phyloP scores from a whole-genome alignment of 192 early-diverging fungal genomes.

The Diversispora eburnea region DNA sequence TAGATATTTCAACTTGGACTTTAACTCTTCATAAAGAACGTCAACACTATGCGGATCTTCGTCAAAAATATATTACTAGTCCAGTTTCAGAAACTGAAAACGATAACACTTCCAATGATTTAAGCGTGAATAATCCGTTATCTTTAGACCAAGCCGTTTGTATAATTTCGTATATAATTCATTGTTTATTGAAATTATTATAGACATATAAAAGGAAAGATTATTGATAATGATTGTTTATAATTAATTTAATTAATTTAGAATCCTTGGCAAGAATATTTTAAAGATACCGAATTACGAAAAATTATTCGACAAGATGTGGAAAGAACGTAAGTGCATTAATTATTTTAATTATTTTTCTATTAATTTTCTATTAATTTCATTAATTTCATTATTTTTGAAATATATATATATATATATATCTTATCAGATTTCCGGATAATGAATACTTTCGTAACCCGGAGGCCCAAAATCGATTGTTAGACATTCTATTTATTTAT shows the following conservation, averaged over 20 bases:
- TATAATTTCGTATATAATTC: background rate
- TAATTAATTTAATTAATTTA: conserved; percentile 27
- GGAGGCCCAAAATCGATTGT: conserved; percentile 63
- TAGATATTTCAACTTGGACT: conserved; percentile 57
- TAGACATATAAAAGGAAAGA: no score
- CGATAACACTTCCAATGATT: conserved; percentile 50
- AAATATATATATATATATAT: no score
- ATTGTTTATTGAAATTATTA: background rate
- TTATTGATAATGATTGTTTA: background rate
- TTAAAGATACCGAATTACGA: conserved; percentile 79
- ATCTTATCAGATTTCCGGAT: conserved; percentile 76
- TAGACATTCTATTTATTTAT: conserved; percentile 86
- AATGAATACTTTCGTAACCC: conserved; percentile 69
- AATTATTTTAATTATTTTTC: background rate
- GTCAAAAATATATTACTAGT: conserved; percentile 62
- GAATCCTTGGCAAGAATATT: conserved; percentile 94
- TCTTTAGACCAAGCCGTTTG: conserved; percentile 64
- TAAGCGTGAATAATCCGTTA: conserved; percentile 80
- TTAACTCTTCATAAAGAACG: conserved; percentile 60
- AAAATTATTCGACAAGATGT: conserved; percentile 89
- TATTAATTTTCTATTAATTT: background rate
- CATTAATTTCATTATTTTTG: background rate
- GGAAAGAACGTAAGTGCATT: conserved; percentile 69
- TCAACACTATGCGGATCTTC: conserved; percentile 62
- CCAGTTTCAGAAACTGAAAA: conserved; percentile 49